Base-by-base conservation (phyloP, 2,329 filamentous ascomycete genomes). In the Colletotrichum sp. region DNA sequence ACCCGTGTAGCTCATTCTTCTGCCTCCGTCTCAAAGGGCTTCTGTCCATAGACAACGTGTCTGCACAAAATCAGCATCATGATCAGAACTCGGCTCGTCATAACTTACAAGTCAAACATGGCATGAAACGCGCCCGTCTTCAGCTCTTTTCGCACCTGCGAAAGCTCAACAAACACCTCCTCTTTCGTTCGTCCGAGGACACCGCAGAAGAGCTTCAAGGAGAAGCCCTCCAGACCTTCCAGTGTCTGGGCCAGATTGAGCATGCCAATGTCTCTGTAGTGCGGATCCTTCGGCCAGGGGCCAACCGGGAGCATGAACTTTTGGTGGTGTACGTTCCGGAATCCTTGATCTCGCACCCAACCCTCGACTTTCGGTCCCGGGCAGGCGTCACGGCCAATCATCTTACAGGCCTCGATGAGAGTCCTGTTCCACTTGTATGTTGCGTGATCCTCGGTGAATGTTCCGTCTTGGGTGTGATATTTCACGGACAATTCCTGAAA, bases 231-330 rank as follows among this genome's bases (percentile, higher is more conserved):
- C n/a, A 68, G 21, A 0, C 65, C 65, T 7, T 68, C 65, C 15
- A 64, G 10, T 1, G 26, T n/a, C 2, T 57, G 65, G 7, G 49
- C 49, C 16, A 34, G 28, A 13, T 34, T 57, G 5, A 55, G 28
- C 49, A 34, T 24, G 3, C 65, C 65, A 5, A 68, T 68, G 2
- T 85, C 83, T 76, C 87, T 87, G 24, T 87, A 81, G 10, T 82
- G 82, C 1, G 81, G 79, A 28, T 88, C 83, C 59, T 82, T 85
- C 1, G 87, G 83, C 87, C 87, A 86, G 21, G 79, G 77, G 1
- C 82, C 82, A 26, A 81, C 78, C 2, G 83, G 83, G 72, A 80
- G 76, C 71, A 80, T 82, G 66, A 80, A 82, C 16, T 78, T 60
- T 24, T 76, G 78, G 69, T 84, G 80, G 2, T 77, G 78, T 28